Percentiles rank a stretch among this genome's conserved stretches.
These are phyloP conservation scores for Gossypium raimondii DNA, from an alignment of 345 rosid genomes.

Conservation along the genomic window DNA sequence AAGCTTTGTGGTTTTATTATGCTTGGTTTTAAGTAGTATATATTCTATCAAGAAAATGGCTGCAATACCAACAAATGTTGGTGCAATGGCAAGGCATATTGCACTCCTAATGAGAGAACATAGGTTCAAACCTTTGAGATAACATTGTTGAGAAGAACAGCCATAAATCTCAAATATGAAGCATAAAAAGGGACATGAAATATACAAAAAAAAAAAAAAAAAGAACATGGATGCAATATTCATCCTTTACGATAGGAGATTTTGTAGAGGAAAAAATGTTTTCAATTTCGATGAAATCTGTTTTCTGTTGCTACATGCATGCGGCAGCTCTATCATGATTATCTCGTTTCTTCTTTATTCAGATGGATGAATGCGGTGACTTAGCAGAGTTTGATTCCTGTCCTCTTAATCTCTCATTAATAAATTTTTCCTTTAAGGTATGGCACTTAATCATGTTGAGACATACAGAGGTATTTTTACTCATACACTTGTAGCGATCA, in stretches of 20 bases:
- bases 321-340: not conserved
- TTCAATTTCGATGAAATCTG: not conserved
- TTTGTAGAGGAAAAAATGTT: not conserved
- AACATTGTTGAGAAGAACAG: no score
- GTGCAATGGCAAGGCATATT: no score
- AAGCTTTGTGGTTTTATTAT: not conserved
- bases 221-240: not conserved
- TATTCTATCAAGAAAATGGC: not conserved
- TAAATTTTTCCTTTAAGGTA: conserved; percentile 85
- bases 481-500: not conserved
- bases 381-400: conserved; percentile 48
- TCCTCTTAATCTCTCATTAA: conserved; percentile 53
- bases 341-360: conserved; percentile 8
- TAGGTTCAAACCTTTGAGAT: no score
- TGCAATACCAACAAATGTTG: not conserved
- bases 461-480: not conserved
- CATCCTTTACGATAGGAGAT: not conserved
- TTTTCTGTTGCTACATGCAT: not conserved
- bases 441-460: conserved; percentile 3
- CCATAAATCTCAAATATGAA: no score
- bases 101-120: no score
- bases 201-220: no score
- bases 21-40: not conserved
- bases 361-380: conserved; percentile 69
- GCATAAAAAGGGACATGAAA: no score